These are phyloP conservation scores for Cutaneotrichosporon sp. DNA, from an alignment of 1,284 basidiomycete species.

Conservation along the genomic window DNA sequence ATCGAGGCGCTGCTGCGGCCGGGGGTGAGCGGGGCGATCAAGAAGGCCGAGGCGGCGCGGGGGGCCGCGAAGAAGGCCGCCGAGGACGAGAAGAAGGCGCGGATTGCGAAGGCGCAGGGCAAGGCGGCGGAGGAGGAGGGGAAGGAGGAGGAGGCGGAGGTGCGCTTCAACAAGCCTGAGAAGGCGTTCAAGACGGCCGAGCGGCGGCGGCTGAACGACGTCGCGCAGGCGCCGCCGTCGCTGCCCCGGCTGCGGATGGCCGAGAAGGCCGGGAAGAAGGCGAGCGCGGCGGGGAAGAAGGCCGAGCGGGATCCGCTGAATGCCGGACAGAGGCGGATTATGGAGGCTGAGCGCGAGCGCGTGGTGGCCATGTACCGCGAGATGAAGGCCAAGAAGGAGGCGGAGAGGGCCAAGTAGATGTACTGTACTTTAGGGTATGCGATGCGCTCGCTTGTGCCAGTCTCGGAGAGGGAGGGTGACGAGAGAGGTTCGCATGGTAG, in stretches of 20 bases:
- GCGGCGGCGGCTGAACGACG: constrained; percentile 27
- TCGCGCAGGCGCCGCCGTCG: constrained; percentile 33
- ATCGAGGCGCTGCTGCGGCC: constrained; percentile 46
- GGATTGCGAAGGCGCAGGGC: constrained; percentile 20
- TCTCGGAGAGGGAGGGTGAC: too few relatives aligned
- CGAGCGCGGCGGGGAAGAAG: constrained; percentile 1
- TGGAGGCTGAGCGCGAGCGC: constrained; percentile 49
- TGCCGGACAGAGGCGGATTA: constrained; percentile 46
- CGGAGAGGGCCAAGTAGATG: constrained; percentile 20
- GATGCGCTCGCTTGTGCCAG: too few relatives aligned
- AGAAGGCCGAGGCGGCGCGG: constrained; percentile 37
- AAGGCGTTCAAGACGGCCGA: constrained; percentile 19
- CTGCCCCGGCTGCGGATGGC: constrained; percentile 28
- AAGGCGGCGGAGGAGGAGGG: constrained; percentile 3
- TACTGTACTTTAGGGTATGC: too few relatives aligned
- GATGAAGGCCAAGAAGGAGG: constrained; percentile 26
- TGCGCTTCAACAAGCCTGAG: constrained; percentile 2
- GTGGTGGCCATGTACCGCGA: constrained; percentile 46
- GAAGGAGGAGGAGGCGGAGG: background rate
- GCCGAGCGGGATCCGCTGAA: constrained; percentile 38
- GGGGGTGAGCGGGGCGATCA: constrained; percentile 48
- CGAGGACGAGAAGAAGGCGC: constrained; percentile 32
- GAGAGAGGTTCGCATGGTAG: too few relatives aligned
- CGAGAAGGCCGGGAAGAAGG: constrained; percentile 4
- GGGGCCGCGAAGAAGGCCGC: constrained; percentile 30